Evolutionary conservation across 768 basidiomycete genomes (phyloP), one percentile per base, ranked within the genome.

Genomic region (Rubroboletus satanas): DNA sequence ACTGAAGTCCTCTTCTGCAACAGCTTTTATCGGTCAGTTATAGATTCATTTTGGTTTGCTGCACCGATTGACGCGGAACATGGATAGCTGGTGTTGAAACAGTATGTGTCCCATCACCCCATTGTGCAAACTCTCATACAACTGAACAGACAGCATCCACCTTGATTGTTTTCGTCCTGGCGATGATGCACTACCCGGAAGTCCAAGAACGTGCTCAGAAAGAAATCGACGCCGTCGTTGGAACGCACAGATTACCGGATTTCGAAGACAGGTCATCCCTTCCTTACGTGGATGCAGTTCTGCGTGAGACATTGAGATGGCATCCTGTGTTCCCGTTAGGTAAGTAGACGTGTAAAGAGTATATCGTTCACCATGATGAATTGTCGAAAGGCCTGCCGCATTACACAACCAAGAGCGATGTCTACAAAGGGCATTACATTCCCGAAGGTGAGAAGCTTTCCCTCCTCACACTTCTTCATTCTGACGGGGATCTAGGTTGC

Each of bases 281-380:
- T 42, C 71, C 69, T 29, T 73, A 71, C 41, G 47, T 73, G 1
- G 63, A 67, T 3, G 72, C 72, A 18, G 50, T 73, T 49, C 38
- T 74, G 48, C 73, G 73, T 35, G 73, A 73, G 62, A 71, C 67
- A 17, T 35, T 71, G 45, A 68, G 68, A 45, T 70, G 68, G 68
- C 66, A 72, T 42, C 68, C 68, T 6, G 70, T 70, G 9, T 66
- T 72, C 55, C 68, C 68, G 5, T 51, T 70, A 51, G 70, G 68
- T 60, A 47, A 52, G 63, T 49, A 42, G 32, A 45, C 29, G 15
- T 26, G 32, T 6, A 21, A 37, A 32, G n/a, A 33, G 31, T n/a
- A 7, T 14, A 33, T 44, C 9, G 31, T 36, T 38, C 33, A 18
- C 17, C 10, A 39, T 33, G 53, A 37, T 32, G 10, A 9, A n/a